Base-by-base conservation (phyloP, 75 land plant species). In the Selaginella moellendorffii region DNA sequence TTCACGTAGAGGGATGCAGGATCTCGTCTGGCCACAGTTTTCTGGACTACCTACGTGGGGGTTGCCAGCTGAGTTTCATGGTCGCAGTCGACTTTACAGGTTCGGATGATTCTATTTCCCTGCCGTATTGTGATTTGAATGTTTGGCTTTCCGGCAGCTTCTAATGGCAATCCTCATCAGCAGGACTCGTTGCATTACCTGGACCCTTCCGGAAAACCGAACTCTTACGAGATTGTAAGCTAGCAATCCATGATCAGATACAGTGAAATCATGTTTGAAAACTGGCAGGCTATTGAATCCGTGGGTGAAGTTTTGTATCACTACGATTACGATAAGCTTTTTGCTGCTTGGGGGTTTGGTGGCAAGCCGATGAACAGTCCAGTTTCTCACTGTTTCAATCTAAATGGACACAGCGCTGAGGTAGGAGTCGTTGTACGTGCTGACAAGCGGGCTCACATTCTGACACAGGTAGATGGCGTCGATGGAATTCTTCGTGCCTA, bases 291-390 rank as follows among this genome's bases (percentile, higher is more conserved):
- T 63, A 86, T 93, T 31, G 17, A 46, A 1, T 84, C 88, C 14
- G 85, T 93, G 56, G 98, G 98, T 17, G 83, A 80, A 8, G 85
- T 93, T 17, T 36, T 93, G 29, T 81, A 89, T 30, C 72, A 77
- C 68, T 93, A 93, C 74, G 96, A 93, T 64, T 42, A 90, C 31
- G 96, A 93, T 56, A 85, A 78, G 56, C 83, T 83, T 21, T 89
- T 93, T 68, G 80, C 87, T 51, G 86, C 87, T n/a, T 93, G 96
- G 96, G 98, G 98, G 1, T 93, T 93, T 72, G 98, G 98, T 70
- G 98, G 83, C 60, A 75, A 81, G 52, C 82, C 88, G 52, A 76
- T 80, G 53, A 82, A 89, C 65, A 84, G 85, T 26, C 78, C 85
- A 23, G 98, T 88, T 9, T 89, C 96, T 62, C 98, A 93, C 71